These are phyloP conservation scores for Ogataea sp. DNA, from an alignment of 805 yeast genomes.

Conservation along the genomic window DNA sequence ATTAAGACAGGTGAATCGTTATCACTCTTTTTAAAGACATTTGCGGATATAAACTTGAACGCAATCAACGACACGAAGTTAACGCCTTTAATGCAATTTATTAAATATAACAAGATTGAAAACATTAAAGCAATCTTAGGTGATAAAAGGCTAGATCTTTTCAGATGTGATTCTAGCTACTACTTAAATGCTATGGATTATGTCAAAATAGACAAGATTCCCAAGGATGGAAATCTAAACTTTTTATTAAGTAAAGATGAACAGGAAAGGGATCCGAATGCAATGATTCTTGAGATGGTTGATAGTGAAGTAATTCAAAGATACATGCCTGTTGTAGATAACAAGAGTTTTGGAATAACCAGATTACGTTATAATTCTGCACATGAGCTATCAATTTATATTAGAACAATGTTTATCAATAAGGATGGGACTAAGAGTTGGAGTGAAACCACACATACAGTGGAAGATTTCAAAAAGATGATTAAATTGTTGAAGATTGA, in stretches of 20 bases:
- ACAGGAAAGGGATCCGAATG: constrained; percentile 10
- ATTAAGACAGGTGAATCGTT: constrained; percentile 41
- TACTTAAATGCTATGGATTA: constrained; percentile 37
- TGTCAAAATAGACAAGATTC: constrained; percentile 27
- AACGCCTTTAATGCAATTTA: constrained; percentile 66
- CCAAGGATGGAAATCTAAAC: not conserved
- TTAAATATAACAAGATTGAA: constrained; percentile 58
- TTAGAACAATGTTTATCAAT: constrained; percentile 7
- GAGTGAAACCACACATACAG: constrained; percentile 18
- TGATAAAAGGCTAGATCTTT: constrained; percentile 41
- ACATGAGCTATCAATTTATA: constrained; percentile 19
- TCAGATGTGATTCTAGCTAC: constrained; percentile 20
- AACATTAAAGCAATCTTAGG: constrained; percentile 45
- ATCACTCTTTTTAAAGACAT: constrained; percentile 27
- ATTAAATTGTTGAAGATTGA: constrained; percentile 28
- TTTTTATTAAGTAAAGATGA: constrained; percentile 3
- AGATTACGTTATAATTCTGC: constrained; percentile 25
- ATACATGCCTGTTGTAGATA: constrained; percentile 12
- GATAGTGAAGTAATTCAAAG: constrained; percentile 20
- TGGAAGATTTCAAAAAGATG: constrained; percentile 24
- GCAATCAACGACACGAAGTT: constrained; percentile 46
- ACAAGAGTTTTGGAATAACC: constrained; percentile 23
- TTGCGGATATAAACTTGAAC: constrained; percentile 43
- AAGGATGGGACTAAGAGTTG: constrained; percentile 2
- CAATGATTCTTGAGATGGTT: constrained; percentile 24